Evolutionary conservation across 1,139 yeast species (phyloP).

Genomic region (Debaryomyces coudertii): DNA sequence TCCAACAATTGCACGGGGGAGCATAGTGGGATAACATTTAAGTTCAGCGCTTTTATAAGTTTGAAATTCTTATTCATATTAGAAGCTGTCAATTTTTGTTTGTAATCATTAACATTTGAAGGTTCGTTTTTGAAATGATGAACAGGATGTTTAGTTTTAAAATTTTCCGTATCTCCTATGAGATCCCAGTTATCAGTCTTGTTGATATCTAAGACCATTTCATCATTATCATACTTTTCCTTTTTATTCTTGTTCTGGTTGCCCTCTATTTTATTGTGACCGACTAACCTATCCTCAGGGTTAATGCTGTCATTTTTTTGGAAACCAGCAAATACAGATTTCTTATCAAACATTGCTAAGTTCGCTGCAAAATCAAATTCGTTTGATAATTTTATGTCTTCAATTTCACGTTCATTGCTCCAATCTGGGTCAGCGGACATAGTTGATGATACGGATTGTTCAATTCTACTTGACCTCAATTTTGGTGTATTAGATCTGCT

Average conservation of each 20-base stretch:
- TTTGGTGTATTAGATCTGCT: conserved; percentile 22
- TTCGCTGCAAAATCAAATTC: conserved; percentile 91
- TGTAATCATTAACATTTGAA: neutral
- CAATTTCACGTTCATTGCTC: conserved; percentile 50
- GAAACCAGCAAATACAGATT: conserved; percentile 76
- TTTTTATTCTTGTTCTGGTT: conserved; percentile 37
- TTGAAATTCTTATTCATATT: conserved; percentile 18
- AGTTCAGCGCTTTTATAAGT: conserved; percentile 27
- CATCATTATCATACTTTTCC: conserved; percentile 65
- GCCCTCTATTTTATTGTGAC: conserved; percentile 61
- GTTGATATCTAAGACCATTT: conserved; percentile 65
- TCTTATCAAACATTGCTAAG: conserved; percentile 80
- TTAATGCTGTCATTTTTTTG: conserved; percentile 63
- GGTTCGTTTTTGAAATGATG: neutral
- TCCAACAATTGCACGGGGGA: conserved; percentile 85
- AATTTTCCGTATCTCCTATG: conserved; percentile 28
- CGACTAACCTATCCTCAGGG: conserved; percentile 68
- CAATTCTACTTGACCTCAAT: conserved; percentile 11
- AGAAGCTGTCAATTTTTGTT: neutral
- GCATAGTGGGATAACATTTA: conserved; percentile 55
- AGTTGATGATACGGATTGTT: conserved; percentile 12
- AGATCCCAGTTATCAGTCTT: conserved; percentile 61
- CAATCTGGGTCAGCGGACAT: conserved; percentile 41
- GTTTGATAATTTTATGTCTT: conserved; percentile 51
- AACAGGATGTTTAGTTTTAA: neutral